Evolutionary conservation across 371 early-diverging fungal genomes (phyloP).

Genomic region (Rhizomucor pusillus): DNA sequence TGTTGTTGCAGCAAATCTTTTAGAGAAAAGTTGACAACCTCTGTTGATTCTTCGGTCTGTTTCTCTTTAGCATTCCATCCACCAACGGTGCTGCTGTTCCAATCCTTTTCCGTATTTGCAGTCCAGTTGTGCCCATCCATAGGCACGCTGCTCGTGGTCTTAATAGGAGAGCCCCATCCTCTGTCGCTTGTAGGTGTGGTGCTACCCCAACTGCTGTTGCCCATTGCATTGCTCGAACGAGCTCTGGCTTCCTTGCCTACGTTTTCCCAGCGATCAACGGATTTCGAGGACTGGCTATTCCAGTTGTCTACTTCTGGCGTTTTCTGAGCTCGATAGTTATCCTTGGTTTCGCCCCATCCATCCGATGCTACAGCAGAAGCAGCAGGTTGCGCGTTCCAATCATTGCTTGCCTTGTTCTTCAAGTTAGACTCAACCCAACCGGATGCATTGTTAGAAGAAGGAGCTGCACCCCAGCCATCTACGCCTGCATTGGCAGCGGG

Average conservation of each 20-base stretch:
- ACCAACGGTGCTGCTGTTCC: too few species aligned
- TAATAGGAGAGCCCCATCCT: not conserved
- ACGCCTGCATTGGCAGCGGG: not conserved
- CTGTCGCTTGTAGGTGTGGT: not conserved
- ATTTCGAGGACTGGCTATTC: too few species aligned
- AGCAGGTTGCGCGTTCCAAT: not conserved
- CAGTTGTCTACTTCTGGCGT: too few species aligned
- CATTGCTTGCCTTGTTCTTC: not conserved
- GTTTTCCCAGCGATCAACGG: too few species aligned
- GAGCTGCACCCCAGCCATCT: slow-evolving; percentile 1
- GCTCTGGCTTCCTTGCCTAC: too few species aligned
- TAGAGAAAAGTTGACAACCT: slow-evolving; percentile 14
- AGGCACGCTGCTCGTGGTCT: slow-evolving; percentile 13
- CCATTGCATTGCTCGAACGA: not conserved
- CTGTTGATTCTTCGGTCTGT: not conserved
- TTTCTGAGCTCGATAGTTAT: not conserved
- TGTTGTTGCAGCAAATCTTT: slow-evolving; percentile 11
- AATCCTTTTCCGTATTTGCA: too few species aligned
- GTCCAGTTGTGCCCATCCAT: slow-evolving; percentile 4
- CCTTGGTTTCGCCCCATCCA: slow-evolving; percentile 1
- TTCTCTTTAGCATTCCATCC: too few species aligned
- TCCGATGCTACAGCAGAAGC: slow-evolving; percentile 1
- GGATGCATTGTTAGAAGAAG: not conserved
- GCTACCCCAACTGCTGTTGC: slow-evolving; percentile 4
- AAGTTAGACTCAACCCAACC: not conserved